Evolutionary conservation across 139 green algal species (phyloP).

Genomic region (Desmodesmus armatus): DNA sequence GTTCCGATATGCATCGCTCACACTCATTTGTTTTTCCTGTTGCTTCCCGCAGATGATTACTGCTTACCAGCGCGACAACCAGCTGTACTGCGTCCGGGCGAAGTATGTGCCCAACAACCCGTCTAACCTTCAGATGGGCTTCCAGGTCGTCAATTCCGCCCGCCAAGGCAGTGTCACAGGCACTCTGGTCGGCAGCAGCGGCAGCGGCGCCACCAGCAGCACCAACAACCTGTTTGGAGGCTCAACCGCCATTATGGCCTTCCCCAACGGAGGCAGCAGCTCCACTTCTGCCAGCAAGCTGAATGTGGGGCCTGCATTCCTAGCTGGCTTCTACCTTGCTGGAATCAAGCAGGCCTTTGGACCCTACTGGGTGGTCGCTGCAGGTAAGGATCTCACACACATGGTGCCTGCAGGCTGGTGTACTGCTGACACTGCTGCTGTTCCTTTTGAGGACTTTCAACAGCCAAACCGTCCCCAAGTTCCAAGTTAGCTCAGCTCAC

Average conservation of each 20-base stretch:
- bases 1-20: too few relatives aligned
- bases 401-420: too few relatives aligned
- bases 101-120: background rate
- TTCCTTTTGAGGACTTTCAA: too few relatives aligned
- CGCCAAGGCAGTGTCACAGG: background rate
- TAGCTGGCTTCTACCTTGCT: background rate
- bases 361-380: slow-evolving; percentile 9
- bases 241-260: background rate
- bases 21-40: too few relatives aligned
- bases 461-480: too few relatives aligned
- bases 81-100: slow-evolving; percentile 10
- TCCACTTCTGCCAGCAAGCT: background rate
- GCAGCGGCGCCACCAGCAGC: background rate
- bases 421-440: too few relatives aligned
- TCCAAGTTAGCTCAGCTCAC: too few relatives aligned
- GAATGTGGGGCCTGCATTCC: background rate
- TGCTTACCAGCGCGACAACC: background rate
- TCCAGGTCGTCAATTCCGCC: background rate
- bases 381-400: too few relatives aligned
- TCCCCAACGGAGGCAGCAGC: background rate
- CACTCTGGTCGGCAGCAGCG: background rate
- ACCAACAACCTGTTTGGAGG: slow-evolving; percentile 1
- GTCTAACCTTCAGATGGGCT: background rate
- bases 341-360: background rate
- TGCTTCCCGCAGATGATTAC: slow-evolving; percentile 10